A percentile compares a stretch with the other conserved stretches of the same genome.
phyloP scores from a whole-genome alignment of 805 yeast genomes.

The Schwanniomyces yamadae region DNA sequence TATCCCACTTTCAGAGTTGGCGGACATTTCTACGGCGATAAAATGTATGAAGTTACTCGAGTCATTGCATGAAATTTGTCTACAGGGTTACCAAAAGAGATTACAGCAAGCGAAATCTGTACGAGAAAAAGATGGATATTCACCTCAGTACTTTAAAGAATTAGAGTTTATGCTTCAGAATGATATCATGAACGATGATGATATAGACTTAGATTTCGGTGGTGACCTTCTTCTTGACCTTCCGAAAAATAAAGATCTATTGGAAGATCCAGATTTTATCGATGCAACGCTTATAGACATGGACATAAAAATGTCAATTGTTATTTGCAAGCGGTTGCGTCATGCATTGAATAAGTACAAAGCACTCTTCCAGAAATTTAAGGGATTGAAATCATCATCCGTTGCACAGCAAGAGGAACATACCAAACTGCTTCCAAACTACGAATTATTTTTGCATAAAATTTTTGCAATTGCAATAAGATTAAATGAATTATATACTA shows the following conservation, averaged over 20 bases:
- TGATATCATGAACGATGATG: conserved; percentile 20
- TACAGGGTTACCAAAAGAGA: conserved; percentile 40
- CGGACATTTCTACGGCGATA: conserved; percentile 20
- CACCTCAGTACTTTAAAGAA: conserved; percentile 13
- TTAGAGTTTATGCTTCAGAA: conserved; percentile 20
- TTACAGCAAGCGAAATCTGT: conserved; percentile 26
- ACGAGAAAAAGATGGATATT: conserved; percentile 9
- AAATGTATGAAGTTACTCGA: conserved; percentile 30
- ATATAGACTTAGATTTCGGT: conserved; percentile 24
- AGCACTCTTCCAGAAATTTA: conserved; percentile 16
- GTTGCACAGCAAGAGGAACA: conserved; percentile 9
- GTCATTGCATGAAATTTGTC: conserved; percentile 23
- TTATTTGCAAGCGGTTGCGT: conserved; percentile 25
- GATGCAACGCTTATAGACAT: conserved; percentile 35
- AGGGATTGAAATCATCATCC: conserved; percentile 15
- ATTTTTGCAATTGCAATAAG: conserved; percentile 45
- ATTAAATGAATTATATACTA: conserved; percentile 49
- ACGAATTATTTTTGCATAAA: conserved; percentile 46
- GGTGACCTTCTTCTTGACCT: conserved; percentile 16
- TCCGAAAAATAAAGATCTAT: conserved; percentile 14
- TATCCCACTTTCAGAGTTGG: conserved; percentile 30
- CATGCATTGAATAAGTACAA: conserved; percentile 25
- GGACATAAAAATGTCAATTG: conserved; percentile 33
- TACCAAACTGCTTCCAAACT: conserved; percentile 31
- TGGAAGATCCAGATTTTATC: conserved; percentile 15